These are phyloP conservation scores for Ciborinia camelliae DNA, from an alignment of 2,329 filamentous ascomycete genomes.

Conservation along the genomic window DNA sequence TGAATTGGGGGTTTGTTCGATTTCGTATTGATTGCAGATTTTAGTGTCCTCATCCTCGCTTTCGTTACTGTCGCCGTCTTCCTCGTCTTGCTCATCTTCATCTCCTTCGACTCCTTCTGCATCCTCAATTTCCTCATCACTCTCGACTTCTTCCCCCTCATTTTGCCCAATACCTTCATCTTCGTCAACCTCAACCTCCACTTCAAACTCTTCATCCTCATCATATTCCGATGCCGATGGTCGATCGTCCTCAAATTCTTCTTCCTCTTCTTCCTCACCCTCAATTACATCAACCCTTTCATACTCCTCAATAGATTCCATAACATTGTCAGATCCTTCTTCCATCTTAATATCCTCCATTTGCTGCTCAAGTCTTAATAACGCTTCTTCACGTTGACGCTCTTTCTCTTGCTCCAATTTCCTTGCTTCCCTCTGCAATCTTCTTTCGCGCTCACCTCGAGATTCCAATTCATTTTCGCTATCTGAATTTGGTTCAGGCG, in stretches of 20 bases:
- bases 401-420: constrained; percentile 8
- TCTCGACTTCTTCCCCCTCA: not conserved
- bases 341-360: constrained; percentile 4
- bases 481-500: constrained; percentile 29
- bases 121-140: not conserved
- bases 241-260: constrained; percentile 14
- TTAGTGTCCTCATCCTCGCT: not conserved
- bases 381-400: not conserved
- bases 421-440: constrained; percentile 7
- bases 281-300: constrained; percentile 1
- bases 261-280: constrained; percentile 6
- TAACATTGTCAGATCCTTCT: constrained; percentile 3
- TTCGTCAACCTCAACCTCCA: not conserved
- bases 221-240: constrained; percentile 5
- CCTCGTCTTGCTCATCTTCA: not conserved
- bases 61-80: not conserved
- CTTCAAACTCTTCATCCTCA: constrained; percentile 1
- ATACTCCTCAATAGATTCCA: constrained; percentile 14
- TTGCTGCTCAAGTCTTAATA: constrained; percentile 8
- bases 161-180: not conserved
- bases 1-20: not conserved
- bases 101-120: not conserved
- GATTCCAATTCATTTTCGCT: constrained; percentile 13
- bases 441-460: not conserved
- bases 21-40: not conserved